Evolutionary conservation across 2,329 filamentous ascomycete species (phyloP).

Genomic region (Colletotrichum sublineola): DNA sequence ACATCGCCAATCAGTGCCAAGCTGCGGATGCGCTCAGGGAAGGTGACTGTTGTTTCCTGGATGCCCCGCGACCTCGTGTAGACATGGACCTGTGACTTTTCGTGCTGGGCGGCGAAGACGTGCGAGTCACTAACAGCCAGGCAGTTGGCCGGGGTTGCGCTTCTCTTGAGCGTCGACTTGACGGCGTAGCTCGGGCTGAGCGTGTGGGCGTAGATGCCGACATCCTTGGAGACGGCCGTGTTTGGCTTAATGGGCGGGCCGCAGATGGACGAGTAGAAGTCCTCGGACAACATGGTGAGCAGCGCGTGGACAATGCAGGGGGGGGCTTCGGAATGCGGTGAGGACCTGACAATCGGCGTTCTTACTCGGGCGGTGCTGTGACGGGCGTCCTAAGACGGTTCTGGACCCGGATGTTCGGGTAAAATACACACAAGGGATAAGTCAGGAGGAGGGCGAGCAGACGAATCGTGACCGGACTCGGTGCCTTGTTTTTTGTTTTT

Average conservation of each 20-base stretch:
- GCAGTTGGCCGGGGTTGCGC: slow-evolving; percentile 81
- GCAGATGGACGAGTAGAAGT: slow-evolving; percentile 70
- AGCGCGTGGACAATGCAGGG: slow-evolving; percentile 1
- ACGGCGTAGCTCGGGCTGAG: slow-evolving; percentile 83
- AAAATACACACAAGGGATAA: slow-evolving; percentile 26
- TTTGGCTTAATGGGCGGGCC: slow-evolving; percentile 71
- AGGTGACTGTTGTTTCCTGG: slow-evolving; percentile 89
- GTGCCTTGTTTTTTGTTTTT: neutral
- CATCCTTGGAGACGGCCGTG: slow-evolving; percentile 79
- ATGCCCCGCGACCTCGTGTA: slow-evolving; percentile 87
- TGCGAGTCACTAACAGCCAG: slow-evolving; percentile 85
- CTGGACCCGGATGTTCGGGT: slow-evolving; percentile 14
- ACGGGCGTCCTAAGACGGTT: slow-evolving; percentile 24
- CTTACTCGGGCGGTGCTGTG: slow-evolving; percentile 11
- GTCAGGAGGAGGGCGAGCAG: neutral
- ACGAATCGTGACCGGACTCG: slow-evolving; percentile 22
- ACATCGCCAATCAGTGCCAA: slow-evolving; percentile 79
- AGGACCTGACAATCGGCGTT: slow-evolving; percentile 12
- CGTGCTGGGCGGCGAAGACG: slow-evolving; percentile 90
- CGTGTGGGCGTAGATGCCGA: slow-evolving; percentile 88
- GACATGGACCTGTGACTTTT: slow-evolving; percentile 93
- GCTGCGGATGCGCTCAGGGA: slow-evolving; percentile 87
- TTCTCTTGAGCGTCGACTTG: slow-evolving; percentile 90
- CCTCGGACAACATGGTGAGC: slow-evolving; percentile 69
- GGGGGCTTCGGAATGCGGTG: slow-evolving; percentile 5